Percentiles rank a stretch among this genome's conserved stretches.
phyloP scores from a whole-genome alignment of 305 asterid species.

The Fraxinus sp. region DNA sequence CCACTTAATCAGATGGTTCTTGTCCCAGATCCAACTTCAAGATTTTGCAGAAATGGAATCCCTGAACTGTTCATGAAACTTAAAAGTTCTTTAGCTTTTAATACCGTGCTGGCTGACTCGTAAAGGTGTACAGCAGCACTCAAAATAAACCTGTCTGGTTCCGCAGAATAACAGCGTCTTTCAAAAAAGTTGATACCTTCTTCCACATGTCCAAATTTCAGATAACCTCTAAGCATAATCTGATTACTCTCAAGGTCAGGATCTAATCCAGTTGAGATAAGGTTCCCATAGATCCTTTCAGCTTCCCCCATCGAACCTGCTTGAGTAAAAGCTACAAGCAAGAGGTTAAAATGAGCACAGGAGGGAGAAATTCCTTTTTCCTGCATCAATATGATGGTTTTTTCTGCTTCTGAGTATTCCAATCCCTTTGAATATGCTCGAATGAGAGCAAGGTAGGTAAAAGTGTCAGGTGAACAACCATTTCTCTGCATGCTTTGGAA shows the following conservation, averaged over 20 bases:
- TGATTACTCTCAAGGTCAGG: constrained; percentile 57
- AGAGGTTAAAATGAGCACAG: constrained; percentile 60
- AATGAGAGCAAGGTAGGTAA: constrained; percentile 60
- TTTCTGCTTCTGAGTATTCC: constrained; percentile 58
- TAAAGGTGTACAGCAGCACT: constrained; percentile 77
- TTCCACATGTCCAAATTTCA: constrained; percentile 59
- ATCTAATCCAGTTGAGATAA: constrained; percentile 39
- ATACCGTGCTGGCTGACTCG: constrained; percentile 42
- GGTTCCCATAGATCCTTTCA: constrained; percentile 48
- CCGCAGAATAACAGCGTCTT: constrained; percentile 40
- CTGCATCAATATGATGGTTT: constrained; percentile 53
- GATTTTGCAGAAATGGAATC: constrained; percentile 48
- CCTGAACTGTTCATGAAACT: constrained; percentile 39
- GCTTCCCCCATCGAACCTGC: constrained; percentile 61
- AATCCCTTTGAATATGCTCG: constrained; percentile 52
- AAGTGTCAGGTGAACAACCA: constrained; percentile 59
- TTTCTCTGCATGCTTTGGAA: constrained; percentile 48
- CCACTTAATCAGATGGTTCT: constrained; percentile 15
- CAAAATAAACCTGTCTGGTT: constrained; percentile 60
- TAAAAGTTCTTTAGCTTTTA: constrained; percentile 47
- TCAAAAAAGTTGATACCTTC: constrained; percentile 67
- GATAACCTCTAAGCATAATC: constrained; percentile 67
- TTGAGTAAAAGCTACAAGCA: constrained; percentile 54
- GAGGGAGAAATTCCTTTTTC: constrained; percentile 53
- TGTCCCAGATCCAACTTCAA: constrained; percentile 57